Conservation (phyloP, 108 stramenopile species). For the Cylindrotheca closterium region DNA sequence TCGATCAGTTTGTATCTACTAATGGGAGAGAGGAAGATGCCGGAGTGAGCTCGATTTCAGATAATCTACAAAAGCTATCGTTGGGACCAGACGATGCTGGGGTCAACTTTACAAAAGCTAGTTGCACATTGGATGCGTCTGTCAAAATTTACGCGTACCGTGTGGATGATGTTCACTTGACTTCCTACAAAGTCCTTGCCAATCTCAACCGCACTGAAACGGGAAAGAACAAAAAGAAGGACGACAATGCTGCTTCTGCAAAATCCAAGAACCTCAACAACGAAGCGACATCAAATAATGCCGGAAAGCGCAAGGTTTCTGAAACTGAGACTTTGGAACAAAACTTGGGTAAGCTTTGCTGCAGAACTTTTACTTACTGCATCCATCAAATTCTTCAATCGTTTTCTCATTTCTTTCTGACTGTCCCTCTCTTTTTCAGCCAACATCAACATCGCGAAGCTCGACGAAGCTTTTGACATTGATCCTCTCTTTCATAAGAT, state of each 20-base stretch:
- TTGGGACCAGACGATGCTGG: conserved; percentile 24
- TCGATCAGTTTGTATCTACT: conserved; percentile 75
- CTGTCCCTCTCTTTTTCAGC: conserved; percentile 43
- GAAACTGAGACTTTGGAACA: conserved; percentile 61
- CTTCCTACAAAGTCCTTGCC: conserved; percentile 92
- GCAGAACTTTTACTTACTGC: no score
- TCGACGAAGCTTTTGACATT: conserved; percentile 93
- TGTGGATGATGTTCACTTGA: conserved; percentile 94
- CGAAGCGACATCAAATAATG: conserved; percentile 13
- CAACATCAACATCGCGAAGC: conserved; percentile 86
- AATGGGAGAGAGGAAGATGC: background rate
- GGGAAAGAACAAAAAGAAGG: conserved; percentile 23
- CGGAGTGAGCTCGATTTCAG: conserved; percentile 3
- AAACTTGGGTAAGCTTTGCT: conserved; percentile 77
- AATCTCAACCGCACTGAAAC: conserved; percentile 88
- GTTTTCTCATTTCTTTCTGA: background rate
- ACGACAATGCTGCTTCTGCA: conserved; percentile 1
- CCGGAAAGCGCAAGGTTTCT: conserved; percentile 14
- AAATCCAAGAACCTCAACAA: background rate
- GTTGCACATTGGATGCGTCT: conserved; percentile 93
- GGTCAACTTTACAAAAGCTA: conserved; percentile 98
- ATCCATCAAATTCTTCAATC: background rate
- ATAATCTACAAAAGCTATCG: conserved; percentile 11
- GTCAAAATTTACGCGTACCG: conserved; percentile 98
- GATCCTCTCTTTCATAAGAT: conserved; percentile 98